These are phyloP conservation scores for Botrytis squamosa DNA, from an alignment of 2,329 filamentous ascomycete genomes.

Conservation along the genomic window DNA sequence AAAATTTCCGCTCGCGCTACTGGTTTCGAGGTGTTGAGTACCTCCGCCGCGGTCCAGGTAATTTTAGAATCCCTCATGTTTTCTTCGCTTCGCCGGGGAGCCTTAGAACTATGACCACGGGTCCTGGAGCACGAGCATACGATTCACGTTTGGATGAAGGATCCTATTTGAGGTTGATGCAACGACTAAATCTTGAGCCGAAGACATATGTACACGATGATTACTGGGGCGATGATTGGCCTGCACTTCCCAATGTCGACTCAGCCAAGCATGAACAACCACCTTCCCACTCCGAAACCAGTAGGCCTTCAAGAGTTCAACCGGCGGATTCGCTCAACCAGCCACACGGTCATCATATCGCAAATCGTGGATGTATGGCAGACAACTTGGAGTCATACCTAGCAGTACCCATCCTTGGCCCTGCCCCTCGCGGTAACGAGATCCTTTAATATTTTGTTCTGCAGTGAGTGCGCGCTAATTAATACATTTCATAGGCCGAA, in stretches of 20 bases:
- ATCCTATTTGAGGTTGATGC: slow-evolving; percentile 2
- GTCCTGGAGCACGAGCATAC: background rate
- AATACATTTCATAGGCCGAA: background rate
- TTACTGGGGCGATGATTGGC: background rate
- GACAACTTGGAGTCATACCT: background rate
- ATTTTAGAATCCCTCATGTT: background rate
- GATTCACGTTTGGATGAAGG: background rate
- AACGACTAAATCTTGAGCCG: slow-evolving; percentile 3
- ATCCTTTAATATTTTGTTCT: background rate
- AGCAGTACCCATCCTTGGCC: background rate
- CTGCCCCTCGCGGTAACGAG: background rate
- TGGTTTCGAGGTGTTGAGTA: background rate
- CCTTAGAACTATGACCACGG: background rate
- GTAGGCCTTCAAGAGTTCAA: too few relatives aligned
- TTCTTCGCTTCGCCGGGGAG: background rate
- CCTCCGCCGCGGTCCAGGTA: background rate
- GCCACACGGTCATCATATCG: background rate
- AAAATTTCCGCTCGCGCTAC: background rate
- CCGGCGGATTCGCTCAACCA: background rate
- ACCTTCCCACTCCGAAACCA: too few relatives aligned
- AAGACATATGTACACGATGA: background rate
- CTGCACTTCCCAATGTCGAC: background rate
- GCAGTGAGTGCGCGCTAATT: too few relatives aligned
- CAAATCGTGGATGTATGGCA: background rate
- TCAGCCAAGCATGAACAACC: background rate